These are phyloP conservation scores for Bacterosira constricta DNA, from an alignment of 108 stramenopile genomes.

Conservation along the genomic window DNA sequence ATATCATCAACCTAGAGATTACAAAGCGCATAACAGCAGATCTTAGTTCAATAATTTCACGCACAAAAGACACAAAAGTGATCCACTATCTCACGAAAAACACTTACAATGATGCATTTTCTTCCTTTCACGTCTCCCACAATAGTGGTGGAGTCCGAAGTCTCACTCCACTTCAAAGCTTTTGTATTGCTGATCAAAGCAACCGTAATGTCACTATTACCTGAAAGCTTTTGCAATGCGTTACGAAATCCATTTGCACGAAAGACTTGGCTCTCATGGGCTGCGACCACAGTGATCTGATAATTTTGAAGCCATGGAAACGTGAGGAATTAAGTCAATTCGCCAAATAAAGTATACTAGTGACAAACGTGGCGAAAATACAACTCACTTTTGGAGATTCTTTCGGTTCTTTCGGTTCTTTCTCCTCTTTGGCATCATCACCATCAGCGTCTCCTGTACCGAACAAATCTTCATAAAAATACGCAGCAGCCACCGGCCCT, in stretches of 20 bases:
- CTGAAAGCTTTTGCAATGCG: slow-evolving; percentile 77
- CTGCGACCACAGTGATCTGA: slow-evolving; percentile 79
- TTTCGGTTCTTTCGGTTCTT: slow-evolving; percentile 20
- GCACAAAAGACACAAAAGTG: neutral
- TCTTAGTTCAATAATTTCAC: too few species aligned
- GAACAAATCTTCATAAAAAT: slow-evolving; percentile 84
- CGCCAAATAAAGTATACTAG: too few species aligned
- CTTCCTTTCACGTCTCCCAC: slow-evolving; percentile 80
- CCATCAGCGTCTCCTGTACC: slow-evolving; percentile 11
- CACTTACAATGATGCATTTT: slow-evolving; percentile 76
- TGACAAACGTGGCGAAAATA: too few species aligned
- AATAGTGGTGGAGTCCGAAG: slow-evolving; percentile 22
- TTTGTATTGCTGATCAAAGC: slow-evolving; percentile 73
- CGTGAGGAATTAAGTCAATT: too few species aligned
- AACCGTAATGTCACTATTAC: slow-evolving; percentile 67
- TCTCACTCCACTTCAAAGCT: slow-evolving; percentile 20
- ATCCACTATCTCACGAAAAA: neutral
- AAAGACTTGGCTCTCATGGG: slow-evolving; percentile 85
- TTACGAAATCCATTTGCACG: slow-evolving; percentile 79
- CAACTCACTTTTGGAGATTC: too few species aligned
- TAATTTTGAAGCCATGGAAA: neutral
- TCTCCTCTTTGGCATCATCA: slow-evolving; percentile 5
- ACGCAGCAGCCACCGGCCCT: slow-evolving; percentile 89
- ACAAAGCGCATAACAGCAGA: neutral
- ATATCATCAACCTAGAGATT: slow-evolving; percentile 74